Evolutionary conservation across 495 filamentous ascomycete genomes (phyloP).

Genomic region (Evernia prunastri): DNA sequence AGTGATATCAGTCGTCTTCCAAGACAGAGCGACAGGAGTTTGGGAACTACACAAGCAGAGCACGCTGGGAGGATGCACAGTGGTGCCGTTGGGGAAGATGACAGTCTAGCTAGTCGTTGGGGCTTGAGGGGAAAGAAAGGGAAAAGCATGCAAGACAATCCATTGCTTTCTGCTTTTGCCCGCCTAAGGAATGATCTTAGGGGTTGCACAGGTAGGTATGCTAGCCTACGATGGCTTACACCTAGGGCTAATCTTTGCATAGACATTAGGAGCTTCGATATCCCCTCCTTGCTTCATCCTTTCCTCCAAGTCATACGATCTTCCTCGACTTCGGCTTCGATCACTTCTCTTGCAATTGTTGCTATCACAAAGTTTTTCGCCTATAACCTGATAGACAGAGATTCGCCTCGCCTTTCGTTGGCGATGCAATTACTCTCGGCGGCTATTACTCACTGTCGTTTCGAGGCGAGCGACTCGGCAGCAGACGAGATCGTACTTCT

Average conservation of each 20-base stretch:
- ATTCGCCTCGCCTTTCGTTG: slow-evolving; percentile 75
- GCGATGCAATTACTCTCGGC: slow-evolving; percentile 94
- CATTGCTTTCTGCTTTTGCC: slow-evolving; percentile 91
- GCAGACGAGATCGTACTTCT: slow-evolving; percentile 93
- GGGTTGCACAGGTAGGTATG: slow-evolving; percentile 66
- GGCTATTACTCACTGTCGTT: slow-evolving; percentile 94
- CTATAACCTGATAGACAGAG: slow-evolving; percentile 79
- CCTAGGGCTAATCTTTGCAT: slow-evolving; percentile 18
- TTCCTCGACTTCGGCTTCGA: slow-evolving; percentile 90
- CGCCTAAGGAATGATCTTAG: slow-evolving; percentile 82
- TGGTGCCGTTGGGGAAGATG: slow-evolving; percentile 41
- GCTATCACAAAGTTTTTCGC: slow-evolving; percentile 97
- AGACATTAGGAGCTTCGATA: slow-evolving; percentile 88
- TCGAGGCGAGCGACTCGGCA: slow-evolving; percentile 90
- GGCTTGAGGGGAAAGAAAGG: slow-evolving; percentile 93
- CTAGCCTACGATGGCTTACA: not conserved
- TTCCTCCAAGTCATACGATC: slow-evolving; percentile 97
- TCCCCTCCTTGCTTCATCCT: slow-evolving; percentile 81
- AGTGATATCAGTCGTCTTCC: slow-evolving; percentile 16
- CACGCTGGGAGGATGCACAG: slow-evolving; percentile 7
- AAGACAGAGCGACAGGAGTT: slow-evolving; percentile 7
- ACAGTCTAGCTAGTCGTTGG: slow-evolving; percentile 62
- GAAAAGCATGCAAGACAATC: slow-evolving; percentile 97
- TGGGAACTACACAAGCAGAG: not conserved
- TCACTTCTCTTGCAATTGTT: slow-evolving; percentile 87